Conservation (phyloP, 2,329 filamentous ascomycete species). For the Allantophomopsis cytisporea region DNA sequence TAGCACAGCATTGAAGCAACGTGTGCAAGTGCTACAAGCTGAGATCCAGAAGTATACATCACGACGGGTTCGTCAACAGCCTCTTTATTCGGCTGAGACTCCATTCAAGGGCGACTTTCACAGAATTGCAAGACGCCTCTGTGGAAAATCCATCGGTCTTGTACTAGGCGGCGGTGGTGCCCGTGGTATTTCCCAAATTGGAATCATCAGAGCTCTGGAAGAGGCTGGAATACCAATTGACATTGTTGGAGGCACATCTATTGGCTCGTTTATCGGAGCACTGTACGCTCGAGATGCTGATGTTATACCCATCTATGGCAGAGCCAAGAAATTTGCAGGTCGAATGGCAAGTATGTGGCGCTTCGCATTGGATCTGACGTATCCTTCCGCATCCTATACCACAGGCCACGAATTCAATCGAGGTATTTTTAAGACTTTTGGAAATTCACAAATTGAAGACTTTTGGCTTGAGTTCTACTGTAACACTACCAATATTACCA, state of each 20-base stretch:
- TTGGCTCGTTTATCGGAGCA: constrained; percentile 88
- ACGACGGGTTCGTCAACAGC: constrained; percentile 74
- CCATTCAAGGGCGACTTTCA: constrained; percentile 97
- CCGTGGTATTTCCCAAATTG: constrained; percentile 81
- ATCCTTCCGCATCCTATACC: constrained; percentile 92
- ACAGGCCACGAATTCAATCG: constrained; percentile 98
- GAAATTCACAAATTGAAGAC: constrained; percentile 93
- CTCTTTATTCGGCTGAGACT: constrained; percentile 81
- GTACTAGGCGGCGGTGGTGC: constrained; percentile 92
- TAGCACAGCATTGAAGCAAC: constrained; percentile 75
- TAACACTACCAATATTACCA: constrained; percentile 98
- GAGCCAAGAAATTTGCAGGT: constrained; percentile 93
- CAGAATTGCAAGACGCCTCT: constrained; percentile 74
- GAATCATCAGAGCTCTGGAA: constrained; percentile 87
- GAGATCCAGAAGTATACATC: constrained; percentile 98
- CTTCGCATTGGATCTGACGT: constrained; percentile 92
- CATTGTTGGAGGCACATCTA: constrained; percentile 88
- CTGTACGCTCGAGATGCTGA: constrained; percentile 94
- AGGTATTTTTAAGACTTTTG: constrained; percentile 97
- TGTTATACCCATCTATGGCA: constrained; percentile 89
- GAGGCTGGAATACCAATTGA: constrained; percentile 95
- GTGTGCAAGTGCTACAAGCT: constrained; percentile 87
- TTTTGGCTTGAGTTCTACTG: constrained; percentile 99
- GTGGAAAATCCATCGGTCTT: constrained; percentile 86
- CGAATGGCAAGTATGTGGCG: constrained; percentile 99